Evolutionary conservation across 2,329 filamentous ascomycete species (phyloP).

Genomic region (Acarospora socialis): DNA sequence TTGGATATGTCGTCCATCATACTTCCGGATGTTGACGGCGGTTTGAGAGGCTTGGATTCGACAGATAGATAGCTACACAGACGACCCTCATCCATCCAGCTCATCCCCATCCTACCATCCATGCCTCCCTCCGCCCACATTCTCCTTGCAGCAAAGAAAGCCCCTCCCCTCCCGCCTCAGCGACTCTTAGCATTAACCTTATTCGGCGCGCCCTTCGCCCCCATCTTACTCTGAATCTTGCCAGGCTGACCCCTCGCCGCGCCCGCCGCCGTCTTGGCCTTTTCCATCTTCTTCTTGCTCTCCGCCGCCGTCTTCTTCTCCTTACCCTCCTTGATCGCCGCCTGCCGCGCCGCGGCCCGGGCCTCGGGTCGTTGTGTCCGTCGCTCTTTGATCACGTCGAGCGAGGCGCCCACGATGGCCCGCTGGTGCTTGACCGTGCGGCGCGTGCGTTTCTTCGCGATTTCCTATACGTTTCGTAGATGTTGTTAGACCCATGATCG

Average conservation of each 20-base stretch:
- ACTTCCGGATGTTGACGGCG: no score
- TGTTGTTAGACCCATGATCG: slow-evolving; percentile 11
- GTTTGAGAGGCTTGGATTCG: no score
- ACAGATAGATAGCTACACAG: no score
- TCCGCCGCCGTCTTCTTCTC: slow-evolving; percentile 86
- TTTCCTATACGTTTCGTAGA: slow-evolving; percentile 54
- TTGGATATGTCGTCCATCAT: no score
- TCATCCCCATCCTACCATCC: no score
- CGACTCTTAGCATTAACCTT: slow-evolving; percentile 81
- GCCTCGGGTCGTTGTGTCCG: slow-evolving; percentile 89
- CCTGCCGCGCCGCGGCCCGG: slow-evolving; percentile 73
- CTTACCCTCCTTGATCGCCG: slow-evolving; percentile 95
- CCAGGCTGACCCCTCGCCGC: slow-evolving; percentile 63
- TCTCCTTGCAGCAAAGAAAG: no score
- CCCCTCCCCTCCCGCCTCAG: slow-evolving; percentile 36
- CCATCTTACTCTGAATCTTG: slow-evolving; percentile 91
- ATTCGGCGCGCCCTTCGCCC: slow-evolving; percentile 72
- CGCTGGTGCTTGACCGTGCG: slow-evolving; percentile 97
- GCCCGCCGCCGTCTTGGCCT: slow-evolving; percentile 76
- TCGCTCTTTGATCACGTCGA: slow-evolving; percentile 99
- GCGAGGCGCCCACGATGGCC: slow-evolving; percentile 96
- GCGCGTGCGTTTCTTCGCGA: slow-evolving; percentile 98
- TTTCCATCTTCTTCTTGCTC: slow-evolving; percentile 96
- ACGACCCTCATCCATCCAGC: no score
- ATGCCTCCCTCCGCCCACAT: no score